Conservation (phyloP, 345 rosid species). For the Triadica sebifera region DNA sequence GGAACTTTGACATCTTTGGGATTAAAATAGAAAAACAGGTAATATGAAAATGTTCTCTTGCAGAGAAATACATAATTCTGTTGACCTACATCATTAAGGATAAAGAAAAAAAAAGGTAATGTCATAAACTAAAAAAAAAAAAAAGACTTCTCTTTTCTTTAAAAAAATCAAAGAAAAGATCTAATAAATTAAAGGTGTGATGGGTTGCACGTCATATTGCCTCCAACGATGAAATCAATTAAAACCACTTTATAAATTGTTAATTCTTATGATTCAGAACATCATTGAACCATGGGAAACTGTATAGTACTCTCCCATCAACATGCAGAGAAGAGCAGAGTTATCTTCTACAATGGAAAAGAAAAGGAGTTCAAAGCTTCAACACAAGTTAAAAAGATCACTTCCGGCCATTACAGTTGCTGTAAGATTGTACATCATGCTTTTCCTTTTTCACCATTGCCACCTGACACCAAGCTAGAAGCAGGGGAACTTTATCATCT, state of each 20-base stretch:
- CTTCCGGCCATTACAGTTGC: constrained; percentile 11
- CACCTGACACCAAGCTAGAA: constrained; percentile 20
- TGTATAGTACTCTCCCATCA: constrained; percentile 33
- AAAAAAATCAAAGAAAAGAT: background rate
- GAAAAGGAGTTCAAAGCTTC: constrained; percentile 30
- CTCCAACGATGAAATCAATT: constrained; percentile 24
- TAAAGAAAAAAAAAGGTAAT: too few relatives aligned
- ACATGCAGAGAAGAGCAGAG: constrained; percentile 32
- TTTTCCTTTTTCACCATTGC: constrained; percentile 23
- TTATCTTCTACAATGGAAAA: constrained; percentile 29
- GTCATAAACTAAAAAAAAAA: too few relatives aligned
- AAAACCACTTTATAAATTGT: constrained; percentile 29
- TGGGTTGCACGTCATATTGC: constrained; percentile 49
- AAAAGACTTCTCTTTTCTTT: too few relatives aligned
- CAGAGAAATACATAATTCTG: background rate
- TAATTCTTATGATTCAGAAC: constrained; percentile 8
- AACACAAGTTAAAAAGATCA: constrained; percentile 18
- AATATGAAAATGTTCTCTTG: background rate
- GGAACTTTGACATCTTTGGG: constrained; percentile 16
- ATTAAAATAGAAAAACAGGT: background rate
- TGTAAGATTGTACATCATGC: constrained; percentile 18
- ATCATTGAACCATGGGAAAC: constrained; percentile 48
- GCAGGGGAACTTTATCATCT: constrained; percentile 21
- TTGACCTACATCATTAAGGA: constrained; percentile 17
- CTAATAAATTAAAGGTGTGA: constrained; percentile 8